These are phyloP conservation scores for Trichophyton mentagrophytes DNA, from an alignment of 2,329 filamentous ascomycete genomes.

Conservation along the genomic window DNA sequence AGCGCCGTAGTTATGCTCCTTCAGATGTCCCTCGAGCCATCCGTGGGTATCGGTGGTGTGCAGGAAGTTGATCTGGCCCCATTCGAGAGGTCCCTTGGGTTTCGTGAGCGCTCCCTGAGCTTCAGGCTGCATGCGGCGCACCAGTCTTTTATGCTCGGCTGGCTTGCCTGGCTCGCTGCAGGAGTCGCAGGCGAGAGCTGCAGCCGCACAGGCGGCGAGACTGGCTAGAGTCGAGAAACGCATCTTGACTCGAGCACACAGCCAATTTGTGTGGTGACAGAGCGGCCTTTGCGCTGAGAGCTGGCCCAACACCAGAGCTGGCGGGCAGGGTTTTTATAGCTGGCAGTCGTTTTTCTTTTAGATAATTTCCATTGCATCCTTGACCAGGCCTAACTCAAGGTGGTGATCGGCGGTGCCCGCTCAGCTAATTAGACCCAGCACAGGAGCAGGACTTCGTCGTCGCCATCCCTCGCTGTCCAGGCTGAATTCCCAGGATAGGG, in stretches of 20 bases:
- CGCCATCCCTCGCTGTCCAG: background rate
- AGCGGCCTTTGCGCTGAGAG: background rate
- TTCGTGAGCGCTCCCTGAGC: slow-evolving; percentile 14
- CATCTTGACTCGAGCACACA: background rate
- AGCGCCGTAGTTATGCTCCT: slow-evolving; percentile 64
- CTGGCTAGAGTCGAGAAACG: slow-evolving; percentile 3
- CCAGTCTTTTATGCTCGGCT: slow-evolving; percentile 12
- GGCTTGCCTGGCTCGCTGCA: slow-evolving; percentile 15
- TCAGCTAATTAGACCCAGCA: too few relatives aligned
- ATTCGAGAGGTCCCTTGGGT: slow-evolving; percentile 29
- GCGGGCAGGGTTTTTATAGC: too few relatives aligned
- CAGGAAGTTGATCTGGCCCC: slow-evolving; percentile 95
- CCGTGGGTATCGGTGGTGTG: slow-evolving; percentile 94
- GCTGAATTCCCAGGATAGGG: background rate
- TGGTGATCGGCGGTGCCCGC: too few relatives aligned
- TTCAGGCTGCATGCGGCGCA: slow-evolving; percentile 17
- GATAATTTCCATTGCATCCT: too few relatives aligned
- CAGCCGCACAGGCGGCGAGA: slow-evolving; percentile 3
- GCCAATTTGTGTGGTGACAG: background rate
- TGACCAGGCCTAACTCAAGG: too few relatives aligned
- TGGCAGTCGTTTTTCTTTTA: too few relatives aligned
- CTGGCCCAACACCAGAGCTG: background rate
- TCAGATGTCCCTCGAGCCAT: slow-evolving; percentile 86
- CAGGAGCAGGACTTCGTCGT: background rate
- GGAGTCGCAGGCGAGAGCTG: slow-evolving; percentile 12